These are phyloP conservation scores for Hygrocybe coccinea DNA, from an alignment of 768 basidiomycete genomes.

Conservation along the genomic window DNA sequence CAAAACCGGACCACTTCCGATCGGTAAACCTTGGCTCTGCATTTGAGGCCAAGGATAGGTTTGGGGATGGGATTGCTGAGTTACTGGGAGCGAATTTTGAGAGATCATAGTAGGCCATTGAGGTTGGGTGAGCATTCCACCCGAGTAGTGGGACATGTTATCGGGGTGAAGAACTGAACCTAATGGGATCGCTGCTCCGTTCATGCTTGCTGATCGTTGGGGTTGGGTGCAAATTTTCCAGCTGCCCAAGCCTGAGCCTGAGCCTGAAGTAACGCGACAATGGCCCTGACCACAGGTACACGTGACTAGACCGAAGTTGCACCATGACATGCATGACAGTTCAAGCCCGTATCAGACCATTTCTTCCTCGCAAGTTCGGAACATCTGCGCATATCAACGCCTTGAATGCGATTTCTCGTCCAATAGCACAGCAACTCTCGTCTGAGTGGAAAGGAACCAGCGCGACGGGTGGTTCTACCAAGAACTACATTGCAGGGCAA, in stretches of 20 bases:
- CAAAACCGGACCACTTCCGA: conserved; percentile 1
- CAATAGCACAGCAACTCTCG: conserved; percentile 66
- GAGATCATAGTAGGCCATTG: conserved; percentile 5
- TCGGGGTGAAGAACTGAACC: not conserved
- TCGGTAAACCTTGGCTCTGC: conserved; percentile 4
- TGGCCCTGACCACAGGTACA: too few relatives aligned
- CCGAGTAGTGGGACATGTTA: not conserved
- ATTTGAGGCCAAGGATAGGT: conserved; percentile 1
- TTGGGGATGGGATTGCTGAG: conserved; percentile 5
- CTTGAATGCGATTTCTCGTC: conserved; percentile 50
- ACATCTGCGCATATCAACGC: conserved; percentile 44
- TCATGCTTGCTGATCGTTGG: too few relatives aligned
- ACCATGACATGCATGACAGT: conserved; percentile 31
- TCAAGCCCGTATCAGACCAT: conserved; percentile 28
- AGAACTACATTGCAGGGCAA: conserved; percentile 88
- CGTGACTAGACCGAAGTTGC: too few relatives aligned
- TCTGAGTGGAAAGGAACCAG: conserved; percentile 83
- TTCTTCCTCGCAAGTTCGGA: conserved; percentile 36
- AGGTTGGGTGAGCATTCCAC: not conserved
- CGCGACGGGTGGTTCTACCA: conserved; percentile 79
- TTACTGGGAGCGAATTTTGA: not conserved
- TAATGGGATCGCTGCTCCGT: too few relatives aligned
- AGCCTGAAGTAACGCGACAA: too few relatives aligned
- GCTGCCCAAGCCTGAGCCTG: too few relatives aligned
- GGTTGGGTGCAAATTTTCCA: too few relatives aligned